phyloP scores from a whole-genome alignment of 345 rosid genomes.

The Hibiscus trionum region DNA sequence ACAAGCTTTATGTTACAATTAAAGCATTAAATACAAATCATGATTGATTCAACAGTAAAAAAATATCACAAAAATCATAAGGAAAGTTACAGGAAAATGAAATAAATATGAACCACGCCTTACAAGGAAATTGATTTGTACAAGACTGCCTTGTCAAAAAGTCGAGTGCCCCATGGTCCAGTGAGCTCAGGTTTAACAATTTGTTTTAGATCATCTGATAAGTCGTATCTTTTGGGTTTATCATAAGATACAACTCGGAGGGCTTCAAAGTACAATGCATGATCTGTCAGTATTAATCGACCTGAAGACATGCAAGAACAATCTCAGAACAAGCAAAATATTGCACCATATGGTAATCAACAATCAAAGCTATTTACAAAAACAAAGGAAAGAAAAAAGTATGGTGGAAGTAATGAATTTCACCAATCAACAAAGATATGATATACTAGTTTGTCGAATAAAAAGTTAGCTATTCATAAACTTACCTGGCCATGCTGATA shows the following conservation, averaged over 20 bases:
- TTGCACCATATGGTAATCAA: neutral
- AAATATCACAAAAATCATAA: neutral
- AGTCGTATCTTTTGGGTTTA: slow-evolving; percentile 78
- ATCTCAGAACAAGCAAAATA: slow-evolving; percentile 1
- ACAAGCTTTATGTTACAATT: slow-evolving; percentile 1
- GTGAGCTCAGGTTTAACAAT: slow-evolving; percentile 81
- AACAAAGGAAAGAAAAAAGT: neutral
- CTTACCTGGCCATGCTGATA: slow-evolving; percentile 94
- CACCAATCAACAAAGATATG: neutral
- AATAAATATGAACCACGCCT: slow-evolving; percentile 29
- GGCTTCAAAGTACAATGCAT: slow-evolving; percentile 86
- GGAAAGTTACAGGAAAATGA: neutral
- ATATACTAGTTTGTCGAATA: neutral
- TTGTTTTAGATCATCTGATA: slow-evolving; percentile 82
- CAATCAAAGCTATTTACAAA: neutral
- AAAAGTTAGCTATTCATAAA: neutral
- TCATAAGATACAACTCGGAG: slow-evolving; percentile 84
- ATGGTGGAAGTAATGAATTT: neutral
- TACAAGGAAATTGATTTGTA: slow-evolving; percentile 87
- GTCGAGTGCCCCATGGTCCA: slow-evolving; percentile 98
- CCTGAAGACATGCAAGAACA: slow-evolving; percentile 37
- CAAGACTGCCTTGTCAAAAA: slow-evolving; percentile 88
- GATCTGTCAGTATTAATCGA: slow-evolving; percentile 80
- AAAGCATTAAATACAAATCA: neutral
- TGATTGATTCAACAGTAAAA: neutral